Conservation (phyloP, 768 basidiomycete genomes). For the Leccinum obscurum region DNA sequence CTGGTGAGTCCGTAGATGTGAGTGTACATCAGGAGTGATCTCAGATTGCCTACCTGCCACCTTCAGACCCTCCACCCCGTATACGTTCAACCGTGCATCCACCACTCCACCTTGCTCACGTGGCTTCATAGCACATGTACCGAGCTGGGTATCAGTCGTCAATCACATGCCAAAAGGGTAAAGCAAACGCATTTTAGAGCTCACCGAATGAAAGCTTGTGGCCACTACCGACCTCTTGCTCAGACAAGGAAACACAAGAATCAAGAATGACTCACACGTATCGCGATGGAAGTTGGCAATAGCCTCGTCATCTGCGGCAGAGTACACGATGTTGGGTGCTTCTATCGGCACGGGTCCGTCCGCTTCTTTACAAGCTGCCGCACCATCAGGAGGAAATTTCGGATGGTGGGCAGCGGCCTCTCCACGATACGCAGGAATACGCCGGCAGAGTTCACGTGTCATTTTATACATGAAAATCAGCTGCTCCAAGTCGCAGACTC, state of each 20-base stretch:
- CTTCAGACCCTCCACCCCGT: constrained; percentile 14
- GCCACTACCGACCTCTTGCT: neutral
- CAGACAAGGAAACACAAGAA: neutral
- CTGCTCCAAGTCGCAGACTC: constrained; percentile 41
- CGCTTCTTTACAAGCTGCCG: constrained; percentile 25
- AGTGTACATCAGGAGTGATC: neutral
- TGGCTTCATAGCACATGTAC: constrained; percentile 55
- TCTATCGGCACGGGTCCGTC: constrained; percentile 16
- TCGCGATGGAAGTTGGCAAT: neutral
- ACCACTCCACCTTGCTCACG: constrained; percentile 12
- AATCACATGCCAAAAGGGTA: too few relatives aligned
- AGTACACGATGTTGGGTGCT: neutral
- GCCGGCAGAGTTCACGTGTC: constrained; percentile 51
- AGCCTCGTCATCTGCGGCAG: neutral
- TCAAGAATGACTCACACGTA: neutral
- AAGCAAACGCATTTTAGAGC: neutral
- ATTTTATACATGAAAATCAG: constrained; percentile 57
- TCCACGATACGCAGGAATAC: constrained; percentile 41
- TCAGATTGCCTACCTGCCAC: constrained; percentile 13
- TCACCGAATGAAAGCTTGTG: neutral
- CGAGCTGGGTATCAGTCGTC: too few relatives aligned
- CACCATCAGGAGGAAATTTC: constrained; percentile 29
- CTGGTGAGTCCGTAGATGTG: constrained; percentile 7
- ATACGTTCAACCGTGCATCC: constrained; percentile 14
- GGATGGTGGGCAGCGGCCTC: constrained; percentile 25